Evolutionary conservation across 768 basidiomycete species (phyloP), one percentile per base, ranked within the genome.

Genomic region (Lentinula sp.): DNA sequence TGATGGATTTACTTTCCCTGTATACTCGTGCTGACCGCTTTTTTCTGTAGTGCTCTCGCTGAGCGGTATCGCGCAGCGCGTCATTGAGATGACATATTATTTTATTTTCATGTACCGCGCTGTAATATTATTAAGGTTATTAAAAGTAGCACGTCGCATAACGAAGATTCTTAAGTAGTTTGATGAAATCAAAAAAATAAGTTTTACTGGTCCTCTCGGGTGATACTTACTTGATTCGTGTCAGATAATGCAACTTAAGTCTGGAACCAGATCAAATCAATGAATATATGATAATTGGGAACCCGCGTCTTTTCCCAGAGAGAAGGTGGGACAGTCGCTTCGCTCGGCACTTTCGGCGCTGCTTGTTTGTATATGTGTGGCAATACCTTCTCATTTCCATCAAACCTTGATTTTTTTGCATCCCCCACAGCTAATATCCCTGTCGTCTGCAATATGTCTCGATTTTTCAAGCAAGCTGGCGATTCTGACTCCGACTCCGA

Each of bases 381-480:
- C 37, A 18, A 40, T 6, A 31, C 40, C 37, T 35, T 28, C 18
- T n/a, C 5, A 18, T 9, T 16, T n/a, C 23, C 37, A 28, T 35
- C 18, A 35, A 56, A 16, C 13, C 9, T 35, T 32, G 8, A 37
- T 55, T 55, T 55, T 21, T 40, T 23, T 21, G 9, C 53, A 23
- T 37, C 13, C 3, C 4, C 34, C 8, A 9, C 16, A 23, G 46
- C 7, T 2, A 48, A 21, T 54, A n/a, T 39, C 57, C 51, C 39
- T 40, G 58, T 48, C 7, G 13, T 53, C 46, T 18, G 0, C 46
- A 48, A 58, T 64, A 93, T 94, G 91, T 93, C 92, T 63, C 85
- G 91, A 69, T 94, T 95, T 78, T 93, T 94, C 79, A 86, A 89
- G 78, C 83, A 86, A 77, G 90, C 84, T 62, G 88, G 84, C 72